These are phyloP conservation scores for Davidsoniella neocaledoniae DNA, from an alignment of 2,329 filamentous ascomycete species.

Conservation along the genomic window DNA sequence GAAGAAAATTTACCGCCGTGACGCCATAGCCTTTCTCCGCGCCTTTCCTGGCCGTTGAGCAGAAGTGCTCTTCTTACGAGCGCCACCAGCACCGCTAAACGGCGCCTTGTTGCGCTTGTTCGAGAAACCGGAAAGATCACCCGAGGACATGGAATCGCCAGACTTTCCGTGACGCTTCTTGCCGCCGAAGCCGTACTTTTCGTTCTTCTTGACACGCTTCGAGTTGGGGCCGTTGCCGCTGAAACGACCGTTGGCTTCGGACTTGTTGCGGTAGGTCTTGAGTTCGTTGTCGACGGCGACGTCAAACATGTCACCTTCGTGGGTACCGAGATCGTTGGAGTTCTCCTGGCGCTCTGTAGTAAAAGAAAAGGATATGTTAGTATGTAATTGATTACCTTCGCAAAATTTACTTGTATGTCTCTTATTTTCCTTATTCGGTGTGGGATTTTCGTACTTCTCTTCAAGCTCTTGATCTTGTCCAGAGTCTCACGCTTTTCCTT, in stretches of 20 bases:
- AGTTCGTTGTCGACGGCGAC: conserved; percentile 62
- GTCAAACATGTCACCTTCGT: conserved; percentile 78
- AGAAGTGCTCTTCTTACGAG: conserved; percentile 3
- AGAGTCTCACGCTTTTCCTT: conserved; percentile 86
- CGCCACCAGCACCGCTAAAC: conserved; percentile 11
- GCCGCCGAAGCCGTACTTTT: conserved; percentile 88
- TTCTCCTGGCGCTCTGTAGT: conserved; percentile 67
- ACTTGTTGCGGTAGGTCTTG: conserved; percentile 21
- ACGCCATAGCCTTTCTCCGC: conserved; percentile 14
- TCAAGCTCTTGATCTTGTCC: conserved; percentile 87
- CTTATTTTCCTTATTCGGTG: conserved; percentile 8
- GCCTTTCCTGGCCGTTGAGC: conserved; percentile 13
- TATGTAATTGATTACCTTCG: conserved; percentile 6
- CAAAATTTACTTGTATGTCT: conserved; percentile 13
- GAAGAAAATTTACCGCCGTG: conserved; percentile 6
- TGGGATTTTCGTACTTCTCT: conserved; percentile 59
- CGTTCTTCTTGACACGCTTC: conserved; percentile 87
- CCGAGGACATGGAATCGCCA: conserved; percentile 67
- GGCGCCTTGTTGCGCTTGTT: conserved; percentile 35
- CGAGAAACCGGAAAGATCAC: conserved; percentile 67
- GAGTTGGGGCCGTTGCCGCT: conserved; percentile 28
- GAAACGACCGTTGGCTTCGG: conserved; percentile 25
- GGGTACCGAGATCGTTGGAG: conserved; percentile 41
- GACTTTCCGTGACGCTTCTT: conserved; percentile 90
- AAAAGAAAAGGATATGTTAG: conserved; percentile 15